A percentile compares a stretch with the other conserved stretches of the same genome.
Conservation (phyloP, 2,329 filamentous ascomycete genomes). For the Alternaria postmessia region DNA sequence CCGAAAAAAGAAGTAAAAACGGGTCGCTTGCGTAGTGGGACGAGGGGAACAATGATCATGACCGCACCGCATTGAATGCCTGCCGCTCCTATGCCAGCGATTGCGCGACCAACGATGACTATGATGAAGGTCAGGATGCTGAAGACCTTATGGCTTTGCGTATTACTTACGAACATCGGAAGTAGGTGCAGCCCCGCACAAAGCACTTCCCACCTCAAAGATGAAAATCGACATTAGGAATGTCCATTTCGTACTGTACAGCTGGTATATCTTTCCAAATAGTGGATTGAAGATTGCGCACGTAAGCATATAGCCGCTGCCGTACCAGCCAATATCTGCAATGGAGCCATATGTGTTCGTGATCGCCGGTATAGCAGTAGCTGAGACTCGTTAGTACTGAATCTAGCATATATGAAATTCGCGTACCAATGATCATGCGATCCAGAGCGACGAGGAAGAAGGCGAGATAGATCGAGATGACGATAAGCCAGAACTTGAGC, state of each 20-base stretch:
- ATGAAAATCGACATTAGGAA: slow-evolving; percentile 51
- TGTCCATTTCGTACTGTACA: slow-evolving; percentile 51
- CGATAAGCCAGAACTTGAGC: slow-evolving; percentile 30
- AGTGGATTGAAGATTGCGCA: slow-evolving; percentile 56
- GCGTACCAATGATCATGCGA: slow-evolving; percentile 24
- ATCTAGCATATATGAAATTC: no score
- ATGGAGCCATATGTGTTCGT: slow-evolving; percentile 39
- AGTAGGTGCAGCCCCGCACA: slow-evolving; percentile 53
- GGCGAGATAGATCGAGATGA: slow-evolving; percentile 35
- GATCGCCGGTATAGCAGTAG: slow-evolving; percentile 38
- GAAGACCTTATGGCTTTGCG: no score
- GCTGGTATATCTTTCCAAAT: slow-evolving; percentile 59
- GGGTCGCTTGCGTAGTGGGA: slow-evolving; percentile 55
- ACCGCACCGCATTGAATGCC: slow-evolving; percentile 51
- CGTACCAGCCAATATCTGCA: slow-evolving; percentile 42
- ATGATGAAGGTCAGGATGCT: not conserved
- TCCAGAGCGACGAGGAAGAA: slow-evolving; percentile 38
- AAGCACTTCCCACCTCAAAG: slow-evolving; percentile 54
- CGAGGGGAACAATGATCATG: slow-evolving; percentile 52
- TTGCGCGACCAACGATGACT: slow-evolving; percentile 58
- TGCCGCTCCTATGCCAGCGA: slow-evolving; percentile 59
- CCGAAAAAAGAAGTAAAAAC: slow-evolving; percentile 57
- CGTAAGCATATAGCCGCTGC: slow-evolving; percentile 55
- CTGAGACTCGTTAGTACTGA: not conserved
- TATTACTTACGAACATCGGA: slow-evolving; percentile 40